Evolutionary conservation across 345 rosid species (phyloP).

Genomic region (Aquilaria sinensis): DNA sequence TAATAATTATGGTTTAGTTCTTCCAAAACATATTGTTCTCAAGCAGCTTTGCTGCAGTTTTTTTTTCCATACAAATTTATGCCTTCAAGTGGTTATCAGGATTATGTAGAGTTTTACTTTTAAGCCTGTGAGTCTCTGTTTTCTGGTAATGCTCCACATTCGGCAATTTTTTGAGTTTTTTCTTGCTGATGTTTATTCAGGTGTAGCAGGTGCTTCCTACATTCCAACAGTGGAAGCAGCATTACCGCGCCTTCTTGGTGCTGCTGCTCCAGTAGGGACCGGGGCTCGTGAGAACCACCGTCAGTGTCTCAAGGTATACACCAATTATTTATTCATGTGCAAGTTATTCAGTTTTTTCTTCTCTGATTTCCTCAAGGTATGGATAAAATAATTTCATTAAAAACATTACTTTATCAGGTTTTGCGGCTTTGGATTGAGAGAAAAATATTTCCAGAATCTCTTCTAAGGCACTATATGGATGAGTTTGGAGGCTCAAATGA

Average conservation of each 20-base stretch:
- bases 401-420: constrained; percentile 38
- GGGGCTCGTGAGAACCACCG: constrained; percentile 84
- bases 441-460: constrained; percentile 68
- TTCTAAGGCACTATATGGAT: constrained; percentile 65
- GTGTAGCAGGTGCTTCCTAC: constrained; percentile 70
- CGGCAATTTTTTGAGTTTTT: neutral
- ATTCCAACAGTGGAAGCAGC: constrained; percentile 77
- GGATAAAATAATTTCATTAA: too few relatives aligned
- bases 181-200: constrained; percentile 22
- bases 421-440: constrained; percentile 77
- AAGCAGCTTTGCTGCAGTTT: too few relatives aligned
- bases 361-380: too few relatives aligned
- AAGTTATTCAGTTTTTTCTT: constrained; percentile 7
- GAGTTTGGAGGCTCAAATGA: constrained; percentile 69
- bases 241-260: constrained; percentile 80
- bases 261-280: constrained; percentile 78
- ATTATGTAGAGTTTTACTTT: neutral
- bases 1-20: neutral
- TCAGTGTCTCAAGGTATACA: constrained; percentile 75
- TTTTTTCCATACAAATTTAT: too few relatives aligned
- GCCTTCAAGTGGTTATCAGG: too few relatives aligned
- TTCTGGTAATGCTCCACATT: too few relatives aligned
- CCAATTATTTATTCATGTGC: constrained; percentile 2
- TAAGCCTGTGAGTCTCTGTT: too few relatives aligned
- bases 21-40: too few relatives aligned